Evolutionary conservation across 345 rosid genomes (phyloP).

Genomic region (Gossypium anomalum): DNA sequence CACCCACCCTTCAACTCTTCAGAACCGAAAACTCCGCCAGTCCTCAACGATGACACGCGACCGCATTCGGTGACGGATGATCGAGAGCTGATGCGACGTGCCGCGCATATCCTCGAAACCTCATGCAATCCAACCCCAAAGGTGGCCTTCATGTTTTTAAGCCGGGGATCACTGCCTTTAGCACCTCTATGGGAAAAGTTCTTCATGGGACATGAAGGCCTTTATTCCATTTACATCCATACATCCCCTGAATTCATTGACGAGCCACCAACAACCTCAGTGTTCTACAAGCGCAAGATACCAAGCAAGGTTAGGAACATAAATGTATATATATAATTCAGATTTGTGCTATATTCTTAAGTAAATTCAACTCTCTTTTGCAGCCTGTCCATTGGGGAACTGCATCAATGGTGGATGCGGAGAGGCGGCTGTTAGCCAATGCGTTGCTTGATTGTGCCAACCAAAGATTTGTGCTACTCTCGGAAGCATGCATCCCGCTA

Average conservation of each 20-base stretch:
- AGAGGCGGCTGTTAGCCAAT: conserved; percentile 31
- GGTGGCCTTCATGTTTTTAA: conserved; percentile 53
- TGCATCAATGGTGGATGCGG: conserved; percentile 33
- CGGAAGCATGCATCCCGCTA: conserved; percentile 35
- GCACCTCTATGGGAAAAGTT: conserved; percentile 50
- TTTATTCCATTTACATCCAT: conserved; percentile 47
- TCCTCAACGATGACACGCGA: neutral
- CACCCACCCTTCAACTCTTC: neutral
- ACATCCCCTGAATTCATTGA: conserved; percentile 31
- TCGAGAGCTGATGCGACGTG: conserved; percentile 27
- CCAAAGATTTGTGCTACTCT: conserved; percentile 32
- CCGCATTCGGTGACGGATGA: conserved; percentile 39
- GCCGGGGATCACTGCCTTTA: conserved; percentile 37
- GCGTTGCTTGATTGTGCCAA: conserved; percentile 29
- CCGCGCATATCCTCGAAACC: conserved; percentile 13
- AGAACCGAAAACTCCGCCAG: neutral
- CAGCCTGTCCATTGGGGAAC: conserved; percentile 35
- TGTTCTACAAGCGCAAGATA: conserved; percentile 27
- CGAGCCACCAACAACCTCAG: neutral
- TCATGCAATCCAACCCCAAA: conserved; percentile 26
- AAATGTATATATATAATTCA: neutral
- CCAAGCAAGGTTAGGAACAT: conserved; percentile 31
- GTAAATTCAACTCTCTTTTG: neutral
- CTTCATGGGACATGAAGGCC: conserved; percentile 39
- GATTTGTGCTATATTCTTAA: neutral